Evolutionary conservation across 2,329 filamentous ascomycete genomes (phyloP).

Genomic region (Neofusicoccum kwambonambiense): DNA sequence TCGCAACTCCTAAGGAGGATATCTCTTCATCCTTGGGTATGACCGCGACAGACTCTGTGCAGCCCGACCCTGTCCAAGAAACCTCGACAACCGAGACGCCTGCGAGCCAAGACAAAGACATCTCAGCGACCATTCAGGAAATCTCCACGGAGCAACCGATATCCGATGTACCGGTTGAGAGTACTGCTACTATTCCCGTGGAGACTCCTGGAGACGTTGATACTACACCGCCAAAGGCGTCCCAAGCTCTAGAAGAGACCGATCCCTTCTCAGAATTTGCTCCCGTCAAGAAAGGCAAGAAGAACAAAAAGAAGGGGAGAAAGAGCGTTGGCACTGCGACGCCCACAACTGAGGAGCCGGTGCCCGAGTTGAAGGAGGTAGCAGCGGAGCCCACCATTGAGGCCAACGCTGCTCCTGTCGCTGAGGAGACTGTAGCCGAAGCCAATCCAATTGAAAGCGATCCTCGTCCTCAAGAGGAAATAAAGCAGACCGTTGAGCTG

Average conservation of each 20-base stretch:
- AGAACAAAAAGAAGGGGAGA: conserved; percentile 33
- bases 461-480: neutral
- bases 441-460: neutral
- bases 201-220: neutral
- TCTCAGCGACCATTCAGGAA: neutral
- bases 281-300: conserved; percentile 32
- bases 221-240: neutral
- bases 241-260: neutral
- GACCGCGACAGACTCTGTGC: neutral
- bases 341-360: neutral
- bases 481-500: neutral
- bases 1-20: neutral
- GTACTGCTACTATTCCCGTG: neutral
- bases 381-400: neutral
- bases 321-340: conserved; percentile 27
- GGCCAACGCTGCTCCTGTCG: neutral
- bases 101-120: neutral
- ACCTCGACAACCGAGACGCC: neutral
- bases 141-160: neutral
- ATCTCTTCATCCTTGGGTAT: neutral
- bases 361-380: neutral
- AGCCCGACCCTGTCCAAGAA: neutral
- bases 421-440: neutral
- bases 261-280: neutral
- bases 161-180: neutral